A percentile compares a stretch with the other conserved stretches of the same genome.
Conservation (phyloP, 2,329 filamentous ascomycete species). For the Pestalotiopsis sp. region DNA sequence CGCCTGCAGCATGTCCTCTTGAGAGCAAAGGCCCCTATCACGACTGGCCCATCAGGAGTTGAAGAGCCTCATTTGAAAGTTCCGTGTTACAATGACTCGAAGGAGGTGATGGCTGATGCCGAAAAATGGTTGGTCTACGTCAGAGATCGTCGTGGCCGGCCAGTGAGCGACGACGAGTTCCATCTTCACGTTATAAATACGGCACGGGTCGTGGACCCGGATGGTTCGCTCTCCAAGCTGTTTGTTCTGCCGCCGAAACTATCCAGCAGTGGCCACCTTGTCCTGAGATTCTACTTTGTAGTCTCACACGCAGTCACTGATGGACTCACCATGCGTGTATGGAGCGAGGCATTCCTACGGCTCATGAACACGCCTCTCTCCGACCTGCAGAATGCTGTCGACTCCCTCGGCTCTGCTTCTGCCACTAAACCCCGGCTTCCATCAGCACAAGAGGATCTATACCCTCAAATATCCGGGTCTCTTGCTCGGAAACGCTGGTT, state of each 20-base stretch:
- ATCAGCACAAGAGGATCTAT: conserved; percentile 26
- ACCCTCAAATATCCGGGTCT: conserved; percentile 20
- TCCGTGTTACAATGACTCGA: not conserved
- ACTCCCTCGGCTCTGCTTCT: conserved; percentile 14
- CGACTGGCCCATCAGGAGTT: conserved; percentile 5
- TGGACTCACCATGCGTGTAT: conserved; percentile 22
- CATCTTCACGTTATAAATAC: conserved; percentile 24
- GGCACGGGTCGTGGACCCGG: conserved; percentile 21
- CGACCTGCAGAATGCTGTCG: conserved; percentile 18
- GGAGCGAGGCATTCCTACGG: conserved; percentile 22
- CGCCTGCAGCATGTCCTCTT: conserved; percentile 23
- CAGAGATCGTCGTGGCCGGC: conserved; percentile 6
- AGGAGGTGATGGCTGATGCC: conserved; percentile 19
- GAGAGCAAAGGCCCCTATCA: conserved; percentile 1
- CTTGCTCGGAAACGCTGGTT: conserved; percentile 25
- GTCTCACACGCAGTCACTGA: conserved; percentile 27
- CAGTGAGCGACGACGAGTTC: conserved; percentile 21
- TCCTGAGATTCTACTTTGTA: conserved; percentile 23
- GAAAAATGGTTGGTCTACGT: not conserved
- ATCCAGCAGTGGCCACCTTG: conserved; percentile 5
- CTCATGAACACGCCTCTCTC: conserved; percentile 21
- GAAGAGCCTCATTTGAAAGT: not conserved
- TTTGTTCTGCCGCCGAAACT: conserved; percentile 22
- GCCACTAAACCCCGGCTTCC: conserved; percentile 22
- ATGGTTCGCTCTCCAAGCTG: conserved; percentile 19